Evolutionary conservation across 257 asterid genomes (phyloP).

Genomic region (Nemophila menziesii): DNA sequence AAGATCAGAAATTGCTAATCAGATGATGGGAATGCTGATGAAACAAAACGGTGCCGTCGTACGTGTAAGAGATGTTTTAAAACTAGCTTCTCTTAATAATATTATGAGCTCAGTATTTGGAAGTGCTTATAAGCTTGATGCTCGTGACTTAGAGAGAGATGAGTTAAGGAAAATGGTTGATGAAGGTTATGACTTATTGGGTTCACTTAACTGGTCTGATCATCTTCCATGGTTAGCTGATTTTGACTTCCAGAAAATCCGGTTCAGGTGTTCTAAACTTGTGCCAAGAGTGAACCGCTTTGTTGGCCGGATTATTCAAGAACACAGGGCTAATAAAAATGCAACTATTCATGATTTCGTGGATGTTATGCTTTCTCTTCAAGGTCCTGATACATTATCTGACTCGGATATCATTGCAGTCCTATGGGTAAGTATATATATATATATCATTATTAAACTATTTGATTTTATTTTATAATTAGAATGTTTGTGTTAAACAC

Average conservation of each 20-base stretch:
- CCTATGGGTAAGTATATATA: conserved; percentile 51
- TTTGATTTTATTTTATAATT: too few species aligned
- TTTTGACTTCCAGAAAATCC: conserved; percentile 50
- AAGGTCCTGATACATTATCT: conserved; percentile 38
- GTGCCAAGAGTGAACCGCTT: conserved; percentile 59
- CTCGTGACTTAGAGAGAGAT: conserved; percentile 16
- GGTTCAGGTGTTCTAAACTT: conserved; percentile 44
- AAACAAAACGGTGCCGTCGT: not conserved
- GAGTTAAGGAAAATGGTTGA: conserved; percentile 48
- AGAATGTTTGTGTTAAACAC: too few species aligned
- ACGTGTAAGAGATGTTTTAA: conserved; percentile 45
- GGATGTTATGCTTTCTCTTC: conserved; percentile 56
- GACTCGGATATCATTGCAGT: conserved; percentile 79
- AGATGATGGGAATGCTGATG: conserved; percentile 21
- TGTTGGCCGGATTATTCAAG: conserved; percentile 38
- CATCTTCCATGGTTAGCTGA: conserved; percentile 54
- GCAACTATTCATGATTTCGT: conserved; percentile 31
- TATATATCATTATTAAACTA: too few species aligned
- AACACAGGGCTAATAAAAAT: conserved; percentile 16
- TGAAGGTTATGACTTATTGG: conserved; percentile 55
- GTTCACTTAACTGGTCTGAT: conserved; percentile 59
- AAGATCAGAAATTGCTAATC: conserved; percentile 33
- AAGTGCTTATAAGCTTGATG: conserved; percentile 21
- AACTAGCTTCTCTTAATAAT: conserved; percentile 53
- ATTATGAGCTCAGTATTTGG: conserved; percentile 82